Percentiles rank a stretch among this genome's conserved stretches.
Conservation (phyloP, 257 asterid species). For the Striga asiatica region DNA sequence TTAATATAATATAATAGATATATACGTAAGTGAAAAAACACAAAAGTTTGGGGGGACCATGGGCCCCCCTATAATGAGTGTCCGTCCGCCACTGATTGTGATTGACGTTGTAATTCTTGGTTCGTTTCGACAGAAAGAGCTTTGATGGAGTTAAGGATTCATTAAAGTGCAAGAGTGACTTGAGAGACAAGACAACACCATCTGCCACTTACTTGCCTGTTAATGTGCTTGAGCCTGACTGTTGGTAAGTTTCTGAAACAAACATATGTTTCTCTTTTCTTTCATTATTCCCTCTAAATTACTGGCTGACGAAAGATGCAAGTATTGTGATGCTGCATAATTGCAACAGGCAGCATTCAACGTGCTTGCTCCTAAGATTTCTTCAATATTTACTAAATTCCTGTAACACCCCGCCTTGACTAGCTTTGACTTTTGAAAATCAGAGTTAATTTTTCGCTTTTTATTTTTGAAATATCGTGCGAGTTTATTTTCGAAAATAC, state of each 20-base stretch:
- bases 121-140: constrained; percentile 36
- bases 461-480: too few relatives aligned
- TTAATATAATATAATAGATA: too few relatives aligned
- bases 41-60: too few relatives aligned
- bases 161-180: constrained; percentile 35
- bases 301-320: too few relatives aligned
- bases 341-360: neutral
- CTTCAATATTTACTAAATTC: neutral
- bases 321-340: neutral
- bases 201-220: constrained; percentile 38
- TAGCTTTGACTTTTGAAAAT: too few relatives aligned
- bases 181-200: constrained; percentile 23
- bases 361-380: neutral
- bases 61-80: too few relatives aligned
- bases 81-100: too few relatives aligned
- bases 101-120: neutral
- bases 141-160: constrained; percentile 51
- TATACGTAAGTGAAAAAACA: too few relatives aligned
- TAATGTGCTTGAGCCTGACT: constrained; percentile 52
- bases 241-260: constrained; percentile 51
- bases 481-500: too few relatives aligned
- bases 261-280: neutral
- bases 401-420: too few relatives aligned
- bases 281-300: neutral
- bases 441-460: too few relatives aligned